Evolutionary conservation across 352 stramenopile genomes (phyloP), one percentile per base, ranked within the genome.

Genomic region (Saprolegnia diclina): DNA sequence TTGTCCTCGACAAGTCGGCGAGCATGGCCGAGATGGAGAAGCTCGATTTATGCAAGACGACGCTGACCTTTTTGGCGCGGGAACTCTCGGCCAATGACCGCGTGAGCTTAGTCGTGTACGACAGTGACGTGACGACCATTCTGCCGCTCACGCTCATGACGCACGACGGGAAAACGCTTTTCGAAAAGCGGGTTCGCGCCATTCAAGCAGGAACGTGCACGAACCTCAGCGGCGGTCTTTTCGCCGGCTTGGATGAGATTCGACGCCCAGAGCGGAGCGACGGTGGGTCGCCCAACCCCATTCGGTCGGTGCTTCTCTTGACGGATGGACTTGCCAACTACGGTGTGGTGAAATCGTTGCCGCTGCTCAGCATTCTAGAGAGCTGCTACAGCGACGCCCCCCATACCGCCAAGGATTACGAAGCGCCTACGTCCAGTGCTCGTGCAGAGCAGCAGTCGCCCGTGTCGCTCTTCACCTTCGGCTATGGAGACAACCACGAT

Each of bases 311-410:
- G 0, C 79, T 90, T 44, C 71, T 90, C 7, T 64, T 90, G 0
- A 90, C 80, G 26, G 80, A 90, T 69, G 82, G 82, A 29, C 74
- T 76, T 53, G 79, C 82, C 13, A 90, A 90, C 71, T 37, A 65
- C 59, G 82, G 82, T 9, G 65, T 83, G 24, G 55, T 46, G 38
- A 50, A 18, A 5, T 7, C 53, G 18, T 35, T 26, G n/a, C 18
- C 29, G 9, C 24, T 59, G 22, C 24, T 54, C 0, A 57, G 71
- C 55, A 68, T 71, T 48, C 65, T 71, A 19, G 16, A 22, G 22
- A 29, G 35, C 29, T 35, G 29, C 29, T 35, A 35, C 29, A 35
- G 5, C 29, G 29, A 35, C 29, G 29, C 29, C 29, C 29, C 5
- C 29, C 29, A 35, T 35, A 2, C 29, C 29, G 5, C 29, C 29